A percentile compares a stretch with the other conserved stretches of the same genome.
These are phyloP conservation scores for Hortiboletus rubellus DNA, from an alignment of 1,284 basidiomycete species.

Conservation along the genomic window DNA sequence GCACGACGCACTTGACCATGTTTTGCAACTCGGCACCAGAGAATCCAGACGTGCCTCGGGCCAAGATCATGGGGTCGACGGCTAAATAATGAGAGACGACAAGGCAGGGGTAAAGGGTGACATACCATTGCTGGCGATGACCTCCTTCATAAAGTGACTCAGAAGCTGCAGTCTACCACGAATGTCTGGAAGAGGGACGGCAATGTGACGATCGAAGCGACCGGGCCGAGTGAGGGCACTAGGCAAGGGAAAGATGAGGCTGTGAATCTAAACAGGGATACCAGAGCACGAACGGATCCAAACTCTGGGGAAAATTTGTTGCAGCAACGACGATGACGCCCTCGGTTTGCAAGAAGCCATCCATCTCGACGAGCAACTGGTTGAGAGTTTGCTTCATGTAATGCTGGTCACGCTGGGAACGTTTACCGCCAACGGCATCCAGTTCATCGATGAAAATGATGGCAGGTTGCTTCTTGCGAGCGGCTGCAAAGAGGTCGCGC, in stretches of 20 bases:
- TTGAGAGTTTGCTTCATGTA: constrained; percentile 93
- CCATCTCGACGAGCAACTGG: constrained; percentile 92
- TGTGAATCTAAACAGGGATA: constrained; percentile 1
- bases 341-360: constrained; percentile 89
- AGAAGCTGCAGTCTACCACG: constrained; percentile 87
- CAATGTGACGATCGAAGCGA: constrained; percentile 89
- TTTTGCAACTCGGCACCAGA: constrained; percentile 93
- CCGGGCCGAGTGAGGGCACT: constrained; percentile 92
- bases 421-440: constrained; percentile 92
- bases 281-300: constrained; percentile 70
- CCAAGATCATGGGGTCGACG: constrained; percentile 82
- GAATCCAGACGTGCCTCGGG: constrained; percentile 89
- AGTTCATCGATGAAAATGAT: constrained; percentile 96
- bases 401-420: constrained; percentile 84
- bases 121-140: constrained; percentile 63
- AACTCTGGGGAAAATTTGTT: constrained; percentile 91
- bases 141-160: constrained; percentile 83
- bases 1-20: constrained; percentile 76
- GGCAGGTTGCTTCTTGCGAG: constrained; percentile 91
- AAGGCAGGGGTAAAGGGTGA: constrained; percentile 8
- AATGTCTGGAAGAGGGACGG: constrained; percentile 88
- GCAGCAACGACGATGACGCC: constrained; percentile 94
- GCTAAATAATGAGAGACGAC: constrained; percentile 40
- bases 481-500: constrained; percentile 92
- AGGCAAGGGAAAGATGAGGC: constrained; percentile 23